phyloP scores from a whole-genome alignment of 768 basidiomycete genomes.

The Boletus coccyginus region DNA sequence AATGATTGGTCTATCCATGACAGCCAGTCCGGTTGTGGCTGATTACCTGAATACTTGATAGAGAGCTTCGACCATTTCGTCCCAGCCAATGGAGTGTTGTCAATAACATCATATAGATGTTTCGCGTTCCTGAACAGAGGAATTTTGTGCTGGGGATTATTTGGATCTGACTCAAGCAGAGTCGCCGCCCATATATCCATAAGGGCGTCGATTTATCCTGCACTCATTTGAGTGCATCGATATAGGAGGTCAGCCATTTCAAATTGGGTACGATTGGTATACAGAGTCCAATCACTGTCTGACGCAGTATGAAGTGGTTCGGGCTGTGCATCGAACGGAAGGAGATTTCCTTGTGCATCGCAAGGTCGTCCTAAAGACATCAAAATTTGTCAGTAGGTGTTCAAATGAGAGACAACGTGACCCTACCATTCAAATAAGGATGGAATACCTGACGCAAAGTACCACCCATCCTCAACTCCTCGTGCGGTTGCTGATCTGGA shows the following conservation, averaged over 20 bases:
- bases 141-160: background rate
- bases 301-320: background rate
- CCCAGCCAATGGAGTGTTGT: too few species aligned
- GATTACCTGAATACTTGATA: too few species aligned
- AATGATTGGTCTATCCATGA: too few species aligned
- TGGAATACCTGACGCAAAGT: too few species aligned
- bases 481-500: too few species aligned
- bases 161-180: background rate
- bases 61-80: too few species aligned
- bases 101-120: background rate
- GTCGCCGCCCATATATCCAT: slow-evolving; percentile 19
- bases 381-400: too few species aligned
- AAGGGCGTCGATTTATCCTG: slow-evolving; percentile 16
- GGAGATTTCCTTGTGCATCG: background rate
- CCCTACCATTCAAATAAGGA: too few species aligned
- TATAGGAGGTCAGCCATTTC: slow-evolving; percentile 19
- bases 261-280: too few species aligned
- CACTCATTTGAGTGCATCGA: slow-evolving; percentile 18
- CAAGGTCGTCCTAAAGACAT: background rate
- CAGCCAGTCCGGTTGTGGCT: too few species aligned
- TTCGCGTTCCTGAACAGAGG: background rate
- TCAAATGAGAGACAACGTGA: too few species aligned
- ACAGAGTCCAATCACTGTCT: slow-evolving; percentile 16
- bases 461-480: too few species aligned
- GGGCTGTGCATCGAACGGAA: background rate